Evolutionary conservation across 2,329 filamentous ascomycete genomes (phyloP), one percentile per base, ranked within the genome.

Genomic region (Juglanconis sp.): DNA sequence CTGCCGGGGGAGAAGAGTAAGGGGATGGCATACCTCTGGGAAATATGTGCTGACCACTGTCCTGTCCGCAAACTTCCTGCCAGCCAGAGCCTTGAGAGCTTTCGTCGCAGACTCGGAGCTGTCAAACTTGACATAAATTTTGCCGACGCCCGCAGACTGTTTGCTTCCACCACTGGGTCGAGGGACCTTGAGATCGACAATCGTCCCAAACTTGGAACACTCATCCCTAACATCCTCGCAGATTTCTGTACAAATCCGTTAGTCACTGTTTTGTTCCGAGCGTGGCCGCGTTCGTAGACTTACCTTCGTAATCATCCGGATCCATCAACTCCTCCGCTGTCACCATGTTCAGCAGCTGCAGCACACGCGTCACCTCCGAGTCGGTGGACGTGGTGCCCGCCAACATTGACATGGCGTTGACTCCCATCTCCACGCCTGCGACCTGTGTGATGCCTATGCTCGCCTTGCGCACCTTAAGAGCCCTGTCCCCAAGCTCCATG

Each of bases 331-430:
- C 95, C 68, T 99, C 95, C 0, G 92, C 83, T 0, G 95, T 99
- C 40, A 99, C 94, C 95, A 99, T 99, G 79, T 99, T 99, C 70
- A 99, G 85, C 63, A 99, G 80, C 76, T 96, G 94, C 63, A 99
- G 74, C 15, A 99, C 94, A 59, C 91, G 86, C 65, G 90, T 90
- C 62, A 88, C 87, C 67, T 96, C 92, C 38, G 90, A 80, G 62
- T 93, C 90, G 59, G 83, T 83, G 42, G 90, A 89, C 3, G 88
- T 91, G 24, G 95, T 96, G 60, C 94, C 93, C 42, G 95, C 95
- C 68, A 99, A 90, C 85, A 97, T 92, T 54, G 93, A 96, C 87
- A 99, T 98, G 64, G 95, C 95, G 68, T 95, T 96, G 64, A 99
- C 94, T 58, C 94, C 92, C 83, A 97, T 96, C 70, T 99, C 95